These are phyloP conservation scores for Fraxinus floribunda DNA, from an alignment of 305 asterid genomes.

Conservation along the genomic window DNA sequence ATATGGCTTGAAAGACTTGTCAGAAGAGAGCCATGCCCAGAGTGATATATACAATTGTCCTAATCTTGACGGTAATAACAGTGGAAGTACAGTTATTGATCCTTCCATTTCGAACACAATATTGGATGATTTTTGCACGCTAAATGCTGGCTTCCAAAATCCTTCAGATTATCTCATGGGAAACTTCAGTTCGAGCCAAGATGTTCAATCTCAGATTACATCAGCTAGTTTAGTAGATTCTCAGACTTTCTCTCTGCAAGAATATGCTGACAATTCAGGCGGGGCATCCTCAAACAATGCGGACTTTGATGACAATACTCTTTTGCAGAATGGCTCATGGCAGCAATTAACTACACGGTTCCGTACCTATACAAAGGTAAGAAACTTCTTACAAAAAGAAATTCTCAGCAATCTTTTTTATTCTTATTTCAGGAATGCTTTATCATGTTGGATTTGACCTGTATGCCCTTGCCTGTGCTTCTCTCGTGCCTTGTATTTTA, in stretches of 20 bases:
- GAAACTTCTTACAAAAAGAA: background rate
- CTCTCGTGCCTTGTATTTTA: background rate
- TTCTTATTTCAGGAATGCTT: background rate
- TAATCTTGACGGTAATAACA: constrained; percentile 67
- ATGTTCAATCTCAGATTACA: constrained; percentile 86
- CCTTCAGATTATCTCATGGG: constrained; percentile 67
- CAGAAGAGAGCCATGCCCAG: constrained; percentile 56
- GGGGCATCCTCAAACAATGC: constrained; percentile 85
- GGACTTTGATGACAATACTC: constrained; percentile 65
- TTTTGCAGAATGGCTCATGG: constrained; percentile 65
- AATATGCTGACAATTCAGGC: constrained; percentile 81
- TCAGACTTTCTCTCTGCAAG: constrained; percentile 71
- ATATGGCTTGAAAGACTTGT: constrained; percentile 54
- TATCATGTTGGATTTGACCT: background rate
- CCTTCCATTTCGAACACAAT: constrained; percentile 73
- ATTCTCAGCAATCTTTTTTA: background rate
- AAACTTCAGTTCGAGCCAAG: constrained; percentile 70
- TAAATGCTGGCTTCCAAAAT: constrained; percentile 57
- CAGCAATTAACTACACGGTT: constrained; percentile 80
- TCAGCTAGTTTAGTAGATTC: constrained; percentile 82
- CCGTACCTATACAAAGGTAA: constrained; percentile 86
- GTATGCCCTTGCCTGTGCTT: background rate
- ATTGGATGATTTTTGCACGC: constrained; percentile 58
- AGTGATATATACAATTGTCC: constrained; percentile 75
- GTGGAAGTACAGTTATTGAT: constrained; percentile 81